These are phyloP conservation scores for Aspergillus ibericus DNA, from an alignment of 2,329 filamentous ascomycete species.

Conservation along the genomic window DNA sequence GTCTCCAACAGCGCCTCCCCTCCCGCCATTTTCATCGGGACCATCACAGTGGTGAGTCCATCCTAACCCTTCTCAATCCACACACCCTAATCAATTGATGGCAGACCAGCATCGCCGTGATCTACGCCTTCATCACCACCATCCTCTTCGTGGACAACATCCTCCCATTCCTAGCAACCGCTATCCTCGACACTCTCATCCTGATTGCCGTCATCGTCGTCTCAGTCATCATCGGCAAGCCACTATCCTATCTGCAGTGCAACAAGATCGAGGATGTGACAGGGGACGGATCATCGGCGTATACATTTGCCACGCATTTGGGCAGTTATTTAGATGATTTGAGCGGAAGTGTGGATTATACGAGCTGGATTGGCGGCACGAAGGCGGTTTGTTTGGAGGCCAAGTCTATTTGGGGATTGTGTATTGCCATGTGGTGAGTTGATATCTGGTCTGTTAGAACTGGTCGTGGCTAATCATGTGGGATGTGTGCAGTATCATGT, in stretches of 20 bases:
- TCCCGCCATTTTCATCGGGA: constrained; percentile 73
- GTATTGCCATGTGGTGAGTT: constrained; percentile 70
- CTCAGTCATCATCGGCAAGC: constrained; percentile 74
- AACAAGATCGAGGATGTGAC: constrained; percentile 52
- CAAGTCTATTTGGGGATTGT: constrained; percentile 84
- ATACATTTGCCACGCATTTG: constrained; percentile 55
- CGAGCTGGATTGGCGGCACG: constrained; percentile 60
- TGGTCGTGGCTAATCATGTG: constrained; percentile 7
- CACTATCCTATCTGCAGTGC: constrained; percentile 77
- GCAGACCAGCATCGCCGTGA: constrained; percentile 72
- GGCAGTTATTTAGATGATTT: constrained; percentile 53
- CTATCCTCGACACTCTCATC: constrained; percentile 65
- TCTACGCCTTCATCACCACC: constrained; percentile 77
- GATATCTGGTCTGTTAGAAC: background rate
- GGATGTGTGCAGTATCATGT: constrained; percentile 55
- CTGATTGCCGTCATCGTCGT: constrained; percentile 77
- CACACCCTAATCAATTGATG: background rate
- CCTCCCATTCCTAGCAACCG: constrained; percentile 70
- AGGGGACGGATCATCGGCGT: constrained; percentile 50
- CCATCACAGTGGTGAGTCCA: constrained; percentile 71
- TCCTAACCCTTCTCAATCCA: constrained; percentile 11
- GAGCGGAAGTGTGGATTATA: constrained; percentile 52
- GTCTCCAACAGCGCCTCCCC: constrained; percentile 64
- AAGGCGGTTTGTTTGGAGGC: constrained; percentile 74
- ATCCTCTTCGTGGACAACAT: constrained; percentile 78